Base-by-base conservation (phyloP, 805 yeast species). In the Jamesozyma jinghongensis region DNA sequence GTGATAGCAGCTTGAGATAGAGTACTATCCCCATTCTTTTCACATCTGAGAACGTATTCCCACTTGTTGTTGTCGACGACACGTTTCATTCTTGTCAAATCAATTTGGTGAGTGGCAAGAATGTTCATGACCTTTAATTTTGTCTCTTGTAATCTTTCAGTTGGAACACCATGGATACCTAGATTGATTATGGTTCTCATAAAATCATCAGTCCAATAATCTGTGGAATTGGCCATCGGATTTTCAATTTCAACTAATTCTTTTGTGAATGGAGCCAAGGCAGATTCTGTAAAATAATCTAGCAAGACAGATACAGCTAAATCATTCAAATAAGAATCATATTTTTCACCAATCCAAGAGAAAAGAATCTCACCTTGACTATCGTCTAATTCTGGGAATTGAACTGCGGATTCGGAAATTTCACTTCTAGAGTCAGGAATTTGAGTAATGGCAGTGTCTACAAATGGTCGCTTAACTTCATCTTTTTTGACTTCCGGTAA, bases 311-410 rank as follows among this genome's bases (percentile, higher is more conserved):
- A 82, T 17, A 86, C 59, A 0, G 96, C 97, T 32, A 79, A 68
- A 55, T 76, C 78, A 5, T 65, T 65, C 17, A 77, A 54, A 12
- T 67, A 56, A 32, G 81, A 75, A 8, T 61, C 55, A 30, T 72
- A 73, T 12, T 68, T 64, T 7, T 95, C 94, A 6, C 97, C 97
- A 37, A 85, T 70, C 90, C 95, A 88, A 3, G 83, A 67, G 19
- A 92, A 62, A 14, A 71, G 53, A 1, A 85, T 53, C 52, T 85
- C 92, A 29, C 95, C 94, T 61, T 79, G 74, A 11, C 83, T 69
- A 61, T 87, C 97, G 54, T 86, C 95, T 43, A 76, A 71, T 52
- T 92, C 97, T 2, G 97, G 95, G 54, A 92, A 92, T 43, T 77
- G 80, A 19, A 87, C 73, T 3, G 66, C 69, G 30, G 73, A 69